These are phyloP conservation scores for Gossypium sturtianum DNA, from an alignment of 345 rosid genomes.

Conservation along the genomic window DNA sequence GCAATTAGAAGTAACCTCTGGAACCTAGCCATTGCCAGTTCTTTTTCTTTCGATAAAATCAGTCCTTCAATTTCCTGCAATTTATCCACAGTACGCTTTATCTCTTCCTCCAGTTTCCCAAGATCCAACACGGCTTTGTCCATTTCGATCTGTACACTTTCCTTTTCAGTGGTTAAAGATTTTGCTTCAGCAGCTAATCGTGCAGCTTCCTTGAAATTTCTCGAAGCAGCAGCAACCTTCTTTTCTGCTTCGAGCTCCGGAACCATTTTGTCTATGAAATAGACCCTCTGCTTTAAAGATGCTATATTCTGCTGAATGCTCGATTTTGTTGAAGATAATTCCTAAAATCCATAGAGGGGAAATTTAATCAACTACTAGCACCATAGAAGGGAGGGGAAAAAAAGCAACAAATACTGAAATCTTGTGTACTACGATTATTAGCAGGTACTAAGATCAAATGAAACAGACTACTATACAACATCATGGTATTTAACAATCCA, in stretches of 20 bases:
- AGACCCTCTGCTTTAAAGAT: conserved; percentile 59
- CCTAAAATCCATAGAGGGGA: conserved; percentile 36
- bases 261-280: conserved; percentile 68
- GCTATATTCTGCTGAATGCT: conserved; percentile 66
- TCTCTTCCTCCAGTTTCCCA: conserved; percentile 51
- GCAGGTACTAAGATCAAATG: neutral
- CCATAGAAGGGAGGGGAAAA: neutral
- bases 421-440: neutral
- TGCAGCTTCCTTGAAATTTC: conserved; percentile 95
- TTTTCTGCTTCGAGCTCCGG: conserved; percentile 91
- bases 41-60: conserved; percentile 61
- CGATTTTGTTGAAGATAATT: conserved; percentile 72
- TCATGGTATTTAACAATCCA: neutral
- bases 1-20: conserved; percentile 57
- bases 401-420: neutral
- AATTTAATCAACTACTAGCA: conserved; percentile 9
- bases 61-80: conserved; percentile 60
- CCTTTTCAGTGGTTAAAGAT: conserved; percentile 68
- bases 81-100: conserved; percentile 47
- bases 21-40: conserved; percentile 66
- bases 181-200: conserved; percentile 84
- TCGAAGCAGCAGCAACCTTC: conserved; percentile 75
- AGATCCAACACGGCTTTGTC: conserved; percentile 44
- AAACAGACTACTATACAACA: conserved; percentile 1
- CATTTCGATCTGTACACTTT: conserved; percentile 45